Evolutionary conservation across 73 alveolate species (phyloP).

Genomic region (Paramecium tetraurelia): DNA sequence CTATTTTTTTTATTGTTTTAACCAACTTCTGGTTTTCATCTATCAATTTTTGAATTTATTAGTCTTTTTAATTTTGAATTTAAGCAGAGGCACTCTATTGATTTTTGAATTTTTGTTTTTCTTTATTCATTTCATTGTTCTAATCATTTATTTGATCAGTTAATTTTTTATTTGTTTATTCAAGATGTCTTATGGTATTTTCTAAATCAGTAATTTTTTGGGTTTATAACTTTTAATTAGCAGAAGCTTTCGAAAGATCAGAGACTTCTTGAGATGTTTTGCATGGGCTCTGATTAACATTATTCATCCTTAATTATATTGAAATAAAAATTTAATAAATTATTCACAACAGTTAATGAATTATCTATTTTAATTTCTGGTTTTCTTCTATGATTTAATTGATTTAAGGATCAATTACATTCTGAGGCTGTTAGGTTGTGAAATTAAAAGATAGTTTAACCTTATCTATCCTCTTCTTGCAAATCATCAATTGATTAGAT

Average conservation of each 20-base stretch:
- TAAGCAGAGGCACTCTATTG: neutral
- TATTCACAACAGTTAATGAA: constrained; percentile 7
- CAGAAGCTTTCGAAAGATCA: neutral
- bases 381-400: neutral
- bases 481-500: neutral
- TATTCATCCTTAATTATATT: neutral
- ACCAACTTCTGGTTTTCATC: neutral
- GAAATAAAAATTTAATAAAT: neutral
- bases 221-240: neutral
- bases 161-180: neutral
- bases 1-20: neutral
- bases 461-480: neutral
- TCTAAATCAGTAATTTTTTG: neutral
- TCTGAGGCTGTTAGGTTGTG: neutral
- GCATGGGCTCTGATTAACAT: neutral
- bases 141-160: neutral
- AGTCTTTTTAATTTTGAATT: neutral
- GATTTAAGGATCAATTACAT: neutral
- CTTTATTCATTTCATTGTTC: neutral
- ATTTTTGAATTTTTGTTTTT: neutral
- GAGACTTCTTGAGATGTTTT: neutral
- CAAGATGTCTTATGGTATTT: neutral
- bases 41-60: neutral
- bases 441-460: neutral
- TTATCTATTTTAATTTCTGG: constrained; percentile 10